Evolutionary conservation across 768 basidiomycete genomes (phyloP), one percentile per base, ranked within the genome.

Genomic region (Omphalotus guepiniiformis): DNA sequence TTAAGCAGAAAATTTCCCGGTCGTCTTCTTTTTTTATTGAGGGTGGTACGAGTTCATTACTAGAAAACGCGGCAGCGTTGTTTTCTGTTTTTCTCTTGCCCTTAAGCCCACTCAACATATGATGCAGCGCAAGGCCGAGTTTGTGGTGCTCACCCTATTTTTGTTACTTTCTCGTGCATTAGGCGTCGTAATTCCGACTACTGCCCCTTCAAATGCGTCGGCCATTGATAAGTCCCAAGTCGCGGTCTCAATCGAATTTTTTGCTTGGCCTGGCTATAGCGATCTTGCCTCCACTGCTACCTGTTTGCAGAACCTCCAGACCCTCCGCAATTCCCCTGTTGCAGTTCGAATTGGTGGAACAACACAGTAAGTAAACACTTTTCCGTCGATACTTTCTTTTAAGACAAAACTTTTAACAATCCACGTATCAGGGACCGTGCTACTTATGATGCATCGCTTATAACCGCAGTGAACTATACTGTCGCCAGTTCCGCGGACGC

Each of bases 341-440:
- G 66, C 66, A 6, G 50, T 68, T 19, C 63, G 68, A 9, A 69
- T 69, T 26, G 68, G 68, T 4, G 68, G 68, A 1, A 69, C 68
- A 4, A 69, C 68, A 0, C 68, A 69, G 68, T 69, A 21, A 46
- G 64, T 54, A n/a, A n/a, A n/a, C n/a, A n/a, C n/a, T n/a, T n/a
- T n/a, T n/a, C n/a, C n/a, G n/a, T n/a, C n/a, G n/a, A 9, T 38
- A 40, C 27, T 37, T 36, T 23, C 32, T 2, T 12, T 26, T 39
- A 11, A 21, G 13, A 19, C 6, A 16, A 6, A 12, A 16, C 29
- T 21, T 8, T n/a, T 28, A 16, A 29, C 11, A 36, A 16, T n/a
- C 9, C 22, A 22, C 13, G 4, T 39, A 1, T 13, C 48, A 71
- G 69, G 42, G 69, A 71, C 42, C 65, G 69, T 27, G 69, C 69